Conservation (phyloP, 441 rosid species). For the Pelargonium citronellum region DNA sequence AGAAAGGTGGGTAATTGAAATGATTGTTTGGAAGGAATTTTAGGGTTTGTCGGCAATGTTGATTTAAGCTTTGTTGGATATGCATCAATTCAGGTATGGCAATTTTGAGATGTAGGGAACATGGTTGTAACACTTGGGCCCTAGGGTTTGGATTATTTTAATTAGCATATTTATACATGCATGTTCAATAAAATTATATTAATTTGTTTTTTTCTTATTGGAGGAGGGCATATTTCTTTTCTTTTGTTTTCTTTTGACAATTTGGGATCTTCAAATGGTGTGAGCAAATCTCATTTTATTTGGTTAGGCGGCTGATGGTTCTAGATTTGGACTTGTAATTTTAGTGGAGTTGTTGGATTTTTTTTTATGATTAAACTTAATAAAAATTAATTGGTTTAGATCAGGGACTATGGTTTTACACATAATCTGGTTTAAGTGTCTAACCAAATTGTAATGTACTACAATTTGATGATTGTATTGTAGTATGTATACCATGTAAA, state of each 20-base stretch:
- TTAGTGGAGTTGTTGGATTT: neutral
- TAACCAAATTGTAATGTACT: too few relatives aligned
- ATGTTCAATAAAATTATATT: neutral
- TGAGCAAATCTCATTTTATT: neutral
- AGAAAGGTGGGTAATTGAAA: conserved; percentile 16
- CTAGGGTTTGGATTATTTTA: neutral
- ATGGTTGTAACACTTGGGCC: conserved; percentile 22
- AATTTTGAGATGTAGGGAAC: conserved; percentile 24
- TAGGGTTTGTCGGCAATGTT: conserved; percentile 40
- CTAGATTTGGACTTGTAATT: neutral
- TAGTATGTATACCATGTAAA: too few relatives aligned
- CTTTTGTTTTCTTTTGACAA: neutral
- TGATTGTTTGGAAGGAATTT: neutral
- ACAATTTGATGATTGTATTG: too few relatives aligned
- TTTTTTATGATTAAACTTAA: neutral
- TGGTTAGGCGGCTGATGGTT: neutral
- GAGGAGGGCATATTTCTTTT: neutral
- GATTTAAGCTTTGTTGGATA: conserved; percentile 18
- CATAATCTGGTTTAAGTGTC: too few relatives aligned
- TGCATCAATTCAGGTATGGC: conserved; percentile 31
- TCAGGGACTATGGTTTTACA: too few relatives aligned
- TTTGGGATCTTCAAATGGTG: neutral
- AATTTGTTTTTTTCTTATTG: neutral
- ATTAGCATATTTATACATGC: neutral
- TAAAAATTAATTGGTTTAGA: neutral